Base-by-base conservation (phyloP, 768 basidiomycete species). In the Coprinopsis marcescibilis region DNA sequence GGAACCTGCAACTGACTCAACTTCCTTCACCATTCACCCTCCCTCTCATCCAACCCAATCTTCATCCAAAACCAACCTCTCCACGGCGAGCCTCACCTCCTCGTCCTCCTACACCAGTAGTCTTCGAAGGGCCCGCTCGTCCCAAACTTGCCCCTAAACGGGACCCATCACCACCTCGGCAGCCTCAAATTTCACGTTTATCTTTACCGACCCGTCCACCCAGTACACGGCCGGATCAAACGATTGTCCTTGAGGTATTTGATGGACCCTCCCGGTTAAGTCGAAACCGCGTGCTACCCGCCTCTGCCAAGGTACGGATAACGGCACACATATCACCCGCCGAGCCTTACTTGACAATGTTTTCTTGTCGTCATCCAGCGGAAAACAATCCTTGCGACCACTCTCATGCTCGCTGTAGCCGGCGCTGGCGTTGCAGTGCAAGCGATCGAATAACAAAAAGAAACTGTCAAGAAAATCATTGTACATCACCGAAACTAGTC, bases 181-280 rank as follows among this genome's bases (percentile, higher is more conserved):
- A 15, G 4, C 44, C 3, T 23, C 44, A 17, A 3, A 5, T n/a
- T n/a, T n/a, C n/a, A n/a, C n/a, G n/a, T n/a, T n/a, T n/a, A n/a
- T n/a, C n/a, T n/a, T n/a, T n/a, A n/a, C n/a, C n/a, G n/a, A n/a
- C n/a, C n/a, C n/a, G n/a, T n/a, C n/a, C n/a, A n/a, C n/a, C n/a
- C n/a, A n/a, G n/a, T n/a, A n/a, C n/a, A n/a, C n/a, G n/a, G n/a
- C n/a, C n/a, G n/a, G n/a, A n/a, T n/a, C n/a, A 15, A 11, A 27
- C 24, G 5, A 33, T 38, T 23, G 46, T 68, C 19, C 56, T 62
- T 21, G 60, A 67, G 52, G 43, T 72, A 13, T 77, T 76, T 17
- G 26, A 43, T 30, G 41, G 41, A n/a, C 41, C 41, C 17, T 27
- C 41, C 26, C 24, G 41, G 17, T 13, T n/a, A 30, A 5, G 21